A percentile compares a stretch with the other conserved stretches of the same genome.
Conservation (phyloP, 2,329 filamentous ascomycete species). For the Ceratocystis huliohia region DNA sequence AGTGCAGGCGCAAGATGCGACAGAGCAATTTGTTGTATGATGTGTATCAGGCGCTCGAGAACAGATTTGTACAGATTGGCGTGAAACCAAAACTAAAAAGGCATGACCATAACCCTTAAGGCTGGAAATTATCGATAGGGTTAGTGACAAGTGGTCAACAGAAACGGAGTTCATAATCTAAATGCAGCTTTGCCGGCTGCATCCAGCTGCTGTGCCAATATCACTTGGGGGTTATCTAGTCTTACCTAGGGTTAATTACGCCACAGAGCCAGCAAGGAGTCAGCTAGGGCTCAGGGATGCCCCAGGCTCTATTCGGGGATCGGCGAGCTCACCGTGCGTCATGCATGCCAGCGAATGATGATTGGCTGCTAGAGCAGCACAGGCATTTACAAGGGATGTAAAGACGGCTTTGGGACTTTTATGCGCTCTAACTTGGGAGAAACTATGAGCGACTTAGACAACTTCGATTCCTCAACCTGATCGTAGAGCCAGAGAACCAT, state of each 20-base stretch:
- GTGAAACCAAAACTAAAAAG: no score
- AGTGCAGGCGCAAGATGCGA: not conserved
- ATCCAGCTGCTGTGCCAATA: no score
- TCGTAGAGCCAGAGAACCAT: constrained; percentile 5
- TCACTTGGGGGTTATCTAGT: not conserved
- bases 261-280: not conserved
- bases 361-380: constrained; percentile 4
- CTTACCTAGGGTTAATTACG: not conserved
- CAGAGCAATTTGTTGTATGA: no score
- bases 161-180: no score
- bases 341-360: not conserved
- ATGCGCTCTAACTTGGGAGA: not conserved
- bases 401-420: no score
- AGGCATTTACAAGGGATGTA: not conserved
- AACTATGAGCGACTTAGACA: not conserved
- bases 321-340: constrained; percentile 8
- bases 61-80: no score
- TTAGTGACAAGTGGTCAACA: no score
- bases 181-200: no score
- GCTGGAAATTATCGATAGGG: rapidly evolving
- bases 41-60: no score
- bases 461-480: not conserved
- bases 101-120: not conserved
- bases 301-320: not conserved
- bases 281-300: not conserved